Evolutionary conservation across 306 rosid genomes (phyloP).

Genomic region (Phaseolus lunatus): DNA sequence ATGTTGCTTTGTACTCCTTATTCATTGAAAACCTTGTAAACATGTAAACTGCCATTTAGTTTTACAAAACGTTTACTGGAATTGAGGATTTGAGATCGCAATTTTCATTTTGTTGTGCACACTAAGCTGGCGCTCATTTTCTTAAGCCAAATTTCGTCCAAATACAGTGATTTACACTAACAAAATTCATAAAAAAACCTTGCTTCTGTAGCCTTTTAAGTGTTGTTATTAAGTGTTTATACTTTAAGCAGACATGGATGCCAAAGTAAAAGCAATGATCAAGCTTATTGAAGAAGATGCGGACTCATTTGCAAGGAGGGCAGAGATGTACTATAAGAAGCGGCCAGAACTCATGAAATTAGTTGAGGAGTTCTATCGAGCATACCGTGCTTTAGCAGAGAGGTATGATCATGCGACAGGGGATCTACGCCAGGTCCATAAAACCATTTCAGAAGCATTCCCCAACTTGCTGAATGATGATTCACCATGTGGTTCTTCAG

Average conservation of each 20-base stretch:
- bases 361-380: constrained; percentile 98
- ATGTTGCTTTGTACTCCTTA: constrained; percentile 9
- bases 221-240: constrained; percentile 33
- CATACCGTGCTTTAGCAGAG: constrained; percentile 98
- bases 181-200: not conserved
- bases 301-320: constrained; percentile 99
- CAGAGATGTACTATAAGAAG: constrained; percentile 99
- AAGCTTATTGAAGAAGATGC: constrained; percentile 99
- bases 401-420: constrained; percentile 97
- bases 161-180: not conserved
- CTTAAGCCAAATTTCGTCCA: not conserved
- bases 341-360: constrained; percentile 97
- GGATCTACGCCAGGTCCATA: constrained; percentile 95
- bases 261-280: constrained; percentile 97
- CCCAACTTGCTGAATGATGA: constrained; percentile 76
- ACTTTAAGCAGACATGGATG: constrained; percentile 82
- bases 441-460: constrained; percentile 92
- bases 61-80: not conserved
- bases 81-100: constrained; percentile 34
- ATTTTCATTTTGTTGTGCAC: not conserved
- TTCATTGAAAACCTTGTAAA: not conserved
- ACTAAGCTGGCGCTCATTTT: not conserved
- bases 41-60: not conserved
- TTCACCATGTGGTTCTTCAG: constrained; percentile 65
- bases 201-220: constrained; percentile 23